Percentiles rank a stretch among this genome's conserved stretches.
Conservation (phyloP, 768 basidiomycete species). For the Favolaschia claudopus region DNA sequence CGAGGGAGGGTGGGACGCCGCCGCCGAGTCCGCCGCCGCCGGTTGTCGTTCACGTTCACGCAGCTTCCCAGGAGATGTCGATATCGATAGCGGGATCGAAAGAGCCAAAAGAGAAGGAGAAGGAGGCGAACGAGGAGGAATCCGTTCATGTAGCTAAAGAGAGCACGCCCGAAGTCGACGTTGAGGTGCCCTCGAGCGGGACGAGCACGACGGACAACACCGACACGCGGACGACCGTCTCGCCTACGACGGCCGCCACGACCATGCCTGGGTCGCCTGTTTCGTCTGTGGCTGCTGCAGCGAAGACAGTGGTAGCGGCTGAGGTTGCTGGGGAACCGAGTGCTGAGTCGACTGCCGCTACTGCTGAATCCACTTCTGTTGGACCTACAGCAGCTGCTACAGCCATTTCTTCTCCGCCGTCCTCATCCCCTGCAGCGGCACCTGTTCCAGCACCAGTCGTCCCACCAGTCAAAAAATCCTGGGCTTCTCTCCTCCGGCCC, state of each 20-base stretch:
- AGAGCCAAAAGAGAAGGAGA: neutral
- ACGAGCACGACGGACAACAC: constrained; percentile 50
- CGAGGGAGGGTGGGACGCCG: constrained; percentile 62
- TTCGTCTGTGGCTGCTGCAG: constrained; percentile 63
- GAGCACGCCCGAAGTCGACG: neutral
- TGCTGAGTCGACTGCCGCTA: too few relatives aligned
- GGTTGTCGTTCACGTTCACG: neutral
- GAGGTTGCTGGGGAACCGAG: too few relatives aligned
- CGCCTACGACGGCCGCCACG: constrained; percentile 53
- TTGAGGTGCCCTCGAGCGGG: constrained; percentile 9
- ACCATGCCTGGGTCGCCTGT: constrained; percentile 64
- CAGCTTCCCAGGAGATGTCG: neutral
- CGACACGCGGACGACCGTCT: constrained; percentile 51
- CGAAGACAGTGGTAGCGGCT: too few relatives aligned
- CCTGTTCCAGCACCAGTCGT: constrained; percentile 37
- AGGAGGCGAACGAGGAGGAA: neutral
- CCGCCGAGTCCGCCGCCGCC: constrained; percentile 30
- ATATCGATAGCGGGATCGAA: neutral
- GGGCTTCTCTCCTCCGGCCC: constrained; percentile 74
- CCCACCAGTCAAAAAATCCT: constrained; percentile 64
- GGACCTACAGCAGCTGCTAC: too few relatives aligned
- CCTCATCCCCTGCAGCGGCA: constrained; percentile 51
- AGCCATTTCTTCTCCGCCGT: too few relatives aligned
- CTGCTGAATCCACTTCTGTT: too few relatives aligned
- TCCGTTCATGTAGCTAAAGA: neutral